These are phyloP conservation scores for Gossypium davidsonii DNA, from an alignment of 441 rosid genomes.

Conservation along the genomic window DNA sequence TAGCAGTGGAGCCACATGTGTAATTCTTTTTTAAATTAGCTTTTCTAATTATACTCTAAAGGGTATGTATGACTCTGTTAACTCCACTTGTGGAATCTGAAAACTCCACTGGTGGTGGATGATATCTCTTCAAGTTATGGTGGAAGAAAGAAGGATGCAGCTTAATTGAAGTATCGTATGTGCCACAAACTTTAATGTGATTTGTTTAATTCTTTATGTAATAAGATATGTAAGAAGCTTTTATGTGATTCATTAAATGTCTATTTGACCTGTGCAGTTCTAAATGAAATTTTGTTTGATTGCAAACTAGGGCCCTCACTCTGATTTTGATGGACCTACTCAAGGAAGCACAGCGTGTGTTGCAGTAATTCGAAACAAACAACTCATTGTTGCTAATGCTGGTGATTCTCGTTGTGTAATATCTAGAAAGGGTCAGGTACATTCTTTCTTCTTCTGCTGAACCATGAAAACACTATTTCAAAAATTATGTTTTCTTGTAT, in stretches of 20 bases:
- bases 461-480: neutral
- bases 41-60: neutral
- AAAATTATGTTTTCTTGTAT: neutral
- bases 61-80: neutral
- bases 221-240: neutral
- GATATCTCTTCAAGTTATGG: neutral
- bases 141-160: too few relatives aligned
- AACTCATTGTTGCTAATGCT: conserved; percentile 76
- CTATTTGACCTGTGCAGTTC: neutral
- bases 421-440: conserved; percentile 81
- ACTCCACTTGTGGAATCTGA: neutral
- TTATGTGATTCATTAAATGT: neutral
- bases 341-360: conserved; percentile 87
- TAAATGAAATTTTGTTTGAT: neutral
- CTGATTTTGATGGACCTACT: conserved; percentile 46
- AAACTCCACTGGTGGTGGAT: neutral
- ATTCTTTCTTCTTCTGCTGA: conserved; percentile 7
- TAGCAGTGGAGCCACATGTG: too few relatives aligned
- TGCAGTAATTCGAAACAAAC: conserved; percentile 57
- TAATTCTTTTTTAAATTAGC: neutral
- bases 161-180: too few relatives aligned
- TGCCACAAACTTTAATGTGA: neutral
- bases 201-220: neutral
- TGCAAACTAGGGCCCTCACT: conserved; percentile 61
- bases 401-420: conserved; percentile 91